Conservation (phyloP, 495 filamentous ascomycete species). For the Talaromyces proteolyticus region DNA sequence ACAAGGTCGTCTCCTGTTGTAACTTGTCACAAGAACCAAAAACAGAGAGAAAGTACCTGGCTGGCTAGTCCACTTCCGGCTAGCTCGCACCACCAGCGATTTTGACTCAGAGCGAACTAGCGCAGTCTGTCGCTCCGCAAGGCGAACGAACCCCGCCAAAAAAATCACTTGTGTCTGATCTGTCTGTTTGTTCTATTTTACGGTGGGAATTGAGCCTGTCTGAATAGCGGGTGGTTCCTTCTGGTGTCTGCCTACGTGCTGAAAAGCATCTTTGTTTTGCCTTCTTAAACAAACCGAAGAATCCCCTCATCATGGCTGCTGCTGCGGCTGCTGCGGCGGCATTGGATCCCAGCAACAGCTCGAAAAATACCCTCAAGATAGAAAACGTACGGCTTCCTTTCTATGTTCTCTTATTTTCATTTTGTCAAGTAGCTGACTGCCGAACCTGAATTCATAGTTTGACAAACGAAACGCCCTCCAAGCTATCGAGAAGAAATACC, state of each 20-base stretch:
- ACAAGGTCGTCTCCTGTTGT: no score
- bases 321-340: constrained; percentile 48
- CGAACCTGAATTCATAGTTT: constrained; percentile 48
- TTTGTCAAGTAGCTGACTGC: no score
- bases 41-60: no score
- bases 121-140: not conserved
- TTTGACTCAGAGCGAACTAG: no score
- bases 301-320: constrained; percentile 37
- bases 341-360: constrained; percentile 54
- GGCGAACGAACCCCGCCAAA: not conserved
- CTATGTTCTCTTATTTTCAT: constrained; percentile 22
- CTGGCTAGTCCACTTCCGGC: no score
- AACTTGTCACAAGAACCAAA: no score
- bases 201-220: not conserved
- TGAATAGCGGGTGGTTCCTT: not conserved
- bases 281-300: not conserved
- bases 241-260: not conserved
- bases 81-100: no score
- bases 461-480: constrained; percentile 76
- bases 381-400: constrained; percentile 52
- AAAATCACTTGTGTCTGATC: not conserved
- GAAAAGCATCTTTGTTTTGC: not conserved
- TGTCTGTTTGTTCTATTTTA: not conserved
- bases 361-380: constrained; percentile 65
- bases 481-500: constrained; percentile 77